Evolutionary conservation across 1,284 basidiomycete genomes (phyloP).

Genomic region (Naganishia cerealis): DNA sequence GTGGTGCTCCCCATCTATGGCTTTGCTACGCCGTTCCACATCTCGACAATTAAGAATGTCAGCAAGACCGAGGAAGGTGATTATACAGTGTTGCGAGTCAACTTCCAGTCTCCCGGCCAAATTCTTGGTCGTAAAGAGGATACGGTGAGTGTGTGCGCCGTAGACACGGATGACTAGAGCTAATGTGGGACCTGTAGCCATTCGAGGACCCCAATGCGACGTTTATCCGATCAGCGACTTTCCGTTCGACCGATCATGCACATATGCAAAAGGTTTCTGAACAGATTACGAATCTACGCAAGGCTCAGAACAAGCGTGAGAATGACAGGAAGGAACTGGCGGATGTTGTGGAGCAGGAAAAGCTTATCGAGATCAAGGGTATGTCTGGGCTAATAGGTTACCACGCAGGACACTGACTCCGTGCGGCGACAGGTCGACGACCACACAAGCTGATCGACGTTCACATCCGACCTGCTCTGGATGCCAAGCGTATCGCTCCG

Average conservation of each 20-base stretch:
- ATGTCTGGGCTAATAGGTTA: slow-evolving; percentile 8
- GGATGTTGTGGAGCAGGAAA: slow-evolving; percentile 93
- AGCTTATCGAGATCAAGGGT: slow-evolving; percentile 80
- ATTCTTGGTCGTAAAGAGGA: slow-evolving; percentile 98
- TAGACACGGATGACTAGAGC: not conserved
- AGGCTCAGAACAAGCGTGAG: slow-evolving; percentile 93
- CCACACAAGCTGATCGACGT: slow-evolving; percentile 84
- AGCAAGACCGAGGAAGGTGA: slow-evolving; percentile 97
- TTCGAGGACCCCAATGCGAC: slow-evolving; percentile 97
- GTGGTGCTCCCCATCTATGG: slow-evolving; percentile 91
- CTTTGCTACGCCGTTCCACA: slow-evolving; percentile 95
- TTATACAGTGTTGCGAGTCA: slow-evolving; percentile 90
- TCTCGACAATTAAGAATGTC: slow-evolving; percentile 96
- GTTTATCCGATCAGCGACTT: slow-evolving; percentile 92
- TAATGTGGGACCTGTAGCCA: slow-evolving; percentile 59
- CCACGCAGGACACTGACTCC: not conserved
- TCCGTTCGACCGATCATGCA: slow-evolving; percentile 82
- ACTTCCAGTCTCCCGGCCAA: slow-evolving; percentile 97
- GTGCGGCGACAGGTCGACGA: slow-evolving; percentile 58
- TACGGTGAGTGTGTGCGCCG: slow-evolving; percentile 61
- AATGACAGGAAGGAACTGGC: slow-evolving; percentile 98
- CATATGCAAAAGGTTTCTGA: slow-evolving; percentile 87
- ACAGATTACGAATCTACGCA: slow-evolving; percentile 92
- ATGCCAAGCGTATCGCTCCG: slow-evolving; percentile 80
- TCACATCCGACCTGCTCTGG: slow-evolving; percentile 87